Evolutionary conservation across 2,329 filamentous ascomycete species (phyloP).

Genomic region (Alternaria gansuensis): DNA sequence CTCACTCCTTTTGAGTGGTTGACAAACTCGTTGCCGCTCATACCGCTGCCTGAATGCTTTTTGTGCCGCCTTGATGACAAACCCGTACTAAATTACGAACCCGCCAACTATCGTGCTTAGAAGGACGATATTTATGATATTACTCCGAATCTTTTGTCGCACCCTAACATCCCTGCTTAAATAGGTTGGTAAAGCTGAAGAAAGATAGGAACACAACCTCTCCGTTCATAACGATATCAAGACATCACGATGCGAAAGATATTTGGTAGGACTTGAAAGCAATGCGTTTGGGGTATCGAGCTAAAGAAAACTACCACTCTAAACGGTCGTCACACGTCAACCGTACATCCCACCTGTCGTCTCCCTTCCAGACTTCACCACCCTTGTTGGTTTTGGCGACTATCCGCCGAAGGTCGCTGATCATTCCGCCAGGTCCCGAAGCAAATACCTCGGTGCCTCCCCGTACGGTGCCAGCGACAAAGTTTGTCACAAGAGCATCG

Average conservation of each 20-base stretch:
- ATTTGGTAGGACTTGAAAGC: background rate
- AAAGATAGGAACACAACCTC: too few species aligned
- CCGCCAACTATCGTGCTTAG: background rate
- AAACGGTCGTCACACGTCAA: constrained; percentile 47
- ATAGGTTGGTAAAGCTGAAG: too few species aligned
- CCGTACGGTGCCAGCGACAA: constrained; percentile 34
- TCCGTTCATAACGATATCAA: background rate
- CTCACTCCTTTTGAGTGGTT: background rate
- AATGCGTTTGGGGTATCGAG: constrained; percentile 36
- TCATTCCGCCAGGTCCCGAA: constrained; percentile 45
- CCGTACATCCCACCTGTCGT: constrained; percentile 43
- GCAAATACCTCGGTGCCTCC: constrained; percentile 46
- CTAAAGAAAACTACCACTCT: constrained; percentile 39
- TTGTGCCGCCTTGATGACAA: background rate
- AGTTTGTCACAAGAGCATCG: constrained; percentile 32
- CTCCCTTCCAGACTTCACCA: constrained; percentile 46
- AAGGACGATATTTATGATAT: background rate
- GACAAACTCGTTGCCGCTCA: background rate
- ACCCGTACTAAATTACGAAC: background rate
- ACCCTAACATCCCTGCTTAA: background rate
- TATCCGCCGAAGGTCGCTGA: constrained; percentile 46
- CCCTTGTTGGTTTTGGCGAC: constrained; percentile 45
- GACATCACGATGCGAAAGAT: background rate
- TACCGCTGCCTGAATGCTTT: background rate
- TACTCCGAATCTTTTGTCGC: too few species aligned